phyloP scores from a whole-genome alignment of 1,284 basidiomycete genomes.

The Pseudozyma sp. region DNA sequence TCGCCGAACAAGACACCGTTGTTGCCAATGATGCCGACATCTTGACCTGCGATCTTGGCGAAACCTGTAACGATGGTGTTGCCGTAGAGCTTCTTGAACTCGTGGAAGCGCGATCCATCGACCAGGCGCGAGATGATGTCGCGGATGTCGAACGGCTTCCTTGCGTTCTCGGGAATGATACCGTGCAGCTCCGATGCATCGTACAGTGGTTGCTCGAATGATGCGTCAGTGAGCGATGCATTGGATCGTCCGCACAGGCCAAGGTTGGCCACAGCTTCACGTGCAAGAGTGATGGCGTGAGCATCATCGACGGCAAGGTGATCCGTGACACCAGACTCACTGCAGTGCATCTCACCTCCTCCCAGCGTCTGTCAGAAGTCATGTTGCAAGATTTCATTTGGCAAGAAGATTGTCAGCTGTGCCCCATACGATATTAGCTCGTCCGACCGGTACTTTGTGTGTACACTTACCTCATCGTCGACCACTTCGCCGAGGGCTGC shows the following conservation, averaged over 20 bases:
- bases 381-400: not conserved
- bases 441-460: not conserved
- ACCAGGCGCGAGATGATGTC: constrained; percentile 91
- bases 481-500: constrained; percentile 94
- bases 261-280: constrained; percentile 83
- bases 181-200: constrained; percentile 84
- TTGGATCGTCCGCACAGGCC: constrained; percentile 65
- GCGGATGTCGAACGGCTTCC: constrained; percentile 90
- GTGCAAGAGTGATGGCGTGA: constrained; percentile 85
- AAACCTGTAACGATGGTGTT: constrained; percentile 84
- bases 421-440: too few species aligned
- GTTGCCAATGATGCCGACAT: constrained; percentile 80
- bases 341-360: constrained; percentile 90
- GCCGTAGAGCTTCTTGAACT: constrained; percentile 96
- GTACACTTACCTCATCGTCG: constrained; percentile 78
- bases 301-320: constrained; percentile 88
- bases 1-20: constrained; percentile 94
- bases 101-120: constrained; percentile 89
- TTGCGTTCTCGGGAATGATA: constrained; percentile 88
- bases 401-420: not conserved
- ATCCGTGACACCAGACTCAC: constrained; percentile 92
- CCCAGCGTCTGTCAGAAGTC: constrained; percentile 74
- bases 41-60: constrained; percentile 70
- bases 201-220: constrained; percentile 82
- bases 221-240: constrained; percentile 47